phyloP scores from a whole-genome alignment of 208 protist species.

The Leishmania tropica region DNA sequence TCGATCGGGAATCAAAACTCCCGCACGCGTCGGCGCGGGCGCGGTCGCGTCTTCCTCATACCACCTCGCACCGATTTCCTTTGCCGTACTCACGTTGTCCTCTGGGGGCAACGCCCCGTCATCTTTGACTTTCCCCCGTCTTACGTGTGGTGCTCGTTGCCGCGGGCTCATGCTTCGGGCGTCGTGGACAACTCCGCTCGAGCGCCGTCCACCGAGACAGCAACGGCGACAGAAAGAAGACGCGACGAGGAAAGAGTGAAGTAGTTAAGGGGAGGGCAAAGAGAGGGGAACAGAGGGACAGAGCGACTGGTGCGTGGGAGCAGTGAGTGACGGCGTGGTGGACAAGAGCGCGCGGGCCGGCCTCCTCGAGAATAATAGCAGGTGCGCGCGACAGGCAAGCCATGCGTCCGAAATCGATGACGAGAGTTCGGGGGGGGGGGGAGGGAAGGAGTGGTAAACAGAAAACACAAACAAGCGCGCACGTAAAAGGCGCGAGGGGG shows the following conservation, averaged over 20 bases:
- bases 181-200: too few relatives aligned
- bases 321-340: neutral
- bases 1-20: neutral
- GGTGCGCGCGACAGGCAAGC: neutral
- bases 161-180: neutral
- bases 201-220: neutral
- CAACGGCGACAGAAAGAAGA: neutral
- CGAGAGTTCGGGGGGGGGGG: neutral
- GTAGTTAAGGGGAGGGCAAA: neutral
- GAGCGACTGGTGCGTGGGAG: neutral
- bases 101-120: too few relatives aligned
- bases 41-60: neutral
- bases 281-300: neutral
- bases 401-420: neutral
- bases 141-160: neutral
- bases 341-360: neutral
- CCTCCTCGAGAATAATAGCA: neutral
- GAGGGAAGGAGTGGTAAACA: neutral
- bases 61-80: neutral
- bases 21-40: neutral
- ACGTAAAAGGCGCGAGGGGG: neutral
- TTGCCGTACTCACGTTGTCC: neutral
- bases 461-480: neutral
- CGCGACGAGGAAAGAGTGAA: neutral
- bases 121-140: neutral